Evolutionary conservation across 1,284 basidiomycete species (phyloP).

Genomic region (Rhodofomes roseus): DNA sequence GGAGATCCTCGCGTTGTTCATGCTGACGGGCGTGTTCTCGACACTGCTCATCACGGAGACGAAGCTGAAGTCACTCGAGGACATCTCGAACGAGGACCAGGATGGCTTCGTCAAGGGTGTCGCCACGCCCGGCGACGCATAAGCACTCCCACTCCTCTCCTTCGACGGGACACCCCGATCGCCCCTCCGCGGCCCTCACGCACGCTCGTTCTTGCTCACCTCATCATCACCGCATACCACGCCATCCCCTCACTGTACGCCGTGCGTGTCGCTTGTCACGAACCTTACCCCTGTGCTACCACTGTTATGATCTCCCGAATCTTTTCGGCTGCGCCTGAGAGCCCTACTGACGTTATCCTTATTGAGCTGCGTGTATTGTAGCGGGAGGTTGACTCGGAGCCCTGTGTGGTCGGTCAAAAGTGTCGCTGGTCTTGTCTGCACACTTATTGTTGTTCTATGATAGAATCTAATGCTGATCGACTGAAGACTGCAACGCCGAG

Average conservation of each 20-base stretch:
- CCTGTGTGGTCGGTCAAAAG: neutral
- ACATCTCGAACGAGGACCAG: slow-evolving; percentile 51
- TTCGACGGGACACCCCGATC: too few relatives aligned
- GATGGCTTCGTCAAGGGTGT: slow-evolving; percentile 36
- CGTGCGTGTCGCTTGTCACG: neutral
- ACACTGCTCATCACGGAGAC: slow-evolving; percentile 63
- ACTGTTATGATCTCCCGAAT: neutral
- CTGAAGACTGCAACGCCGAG: too few relatives aligned
- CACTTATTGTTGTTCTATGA: neutral
- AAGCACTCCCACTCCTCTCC: neutral
- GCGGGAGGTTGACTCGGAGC: neutral
- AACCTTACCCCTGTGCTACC: neutral
- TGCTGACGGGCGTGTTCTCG: slow-evolving; percentile 56
- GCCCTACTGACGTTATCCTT: neutral
- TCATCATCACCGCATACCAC: neutral
- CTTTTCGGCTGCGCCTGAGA: too few relatives aligned
- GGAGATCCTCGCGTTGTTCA: slow-evolving; percentile 55
- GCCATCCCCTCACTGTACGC: neutral
- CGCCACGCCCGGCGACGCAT: neutral
- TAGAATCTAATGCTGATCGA: neutral
- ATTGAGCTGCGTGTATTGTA: slow-evolving; percentile 3
- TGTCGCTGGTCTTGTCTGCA: neutral
- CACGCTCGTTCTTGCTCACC: neutral
- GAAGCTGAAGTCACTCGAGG: slow-evolving; percentile 52
- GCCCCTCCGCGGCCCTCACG: neutral